phyloP scores from a whole-genome alignment of 352 stramenopile species.

The Pythium folliculosum region DNA sequence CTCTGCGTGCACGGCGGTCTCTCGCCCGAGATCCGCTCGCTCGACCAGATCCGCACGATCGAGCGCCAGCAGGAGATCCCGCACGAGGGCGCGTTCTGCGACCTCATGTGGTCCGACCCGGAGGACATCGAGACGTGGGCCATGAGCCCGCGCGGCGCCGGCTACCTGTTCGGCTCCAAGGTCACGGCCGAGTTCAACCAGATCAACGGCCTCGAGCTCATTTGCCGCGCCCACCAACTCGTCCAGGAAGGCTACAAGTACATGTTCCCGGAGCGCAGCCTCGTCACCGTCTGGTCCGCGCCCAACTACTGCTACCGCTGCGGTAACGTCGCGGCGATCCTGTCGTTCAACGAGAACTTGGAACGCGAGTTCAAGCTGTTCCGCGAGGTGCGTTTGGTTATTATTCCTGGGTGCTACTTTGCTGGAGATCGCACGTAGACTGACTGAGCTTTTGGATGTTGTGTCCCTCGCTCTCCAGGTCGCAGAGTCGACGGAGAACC shows the following conservation, averaged over 20 bases:
- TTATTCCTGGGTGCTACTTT: neutral
- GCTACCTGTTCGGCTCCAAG: constrained; percentile 99
- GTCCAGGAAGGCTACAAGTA: constrained; percentile 91
- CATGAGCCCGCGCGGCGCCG: constrained; percentile 95
- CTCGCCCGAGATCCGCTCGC: constrained; percentile 90
- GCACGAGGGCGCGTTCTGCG: constrained; percentile 99
- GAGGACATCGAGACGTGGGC: constrained; percentile 98
- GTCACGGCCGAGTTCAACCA: constrained; percentile 99
- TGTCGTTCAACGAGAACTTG: constrained; percentile 98
- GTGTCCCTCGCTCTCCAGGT: constrained; percentile 35
- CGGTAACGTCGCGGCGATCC: constrained; percentile 98
- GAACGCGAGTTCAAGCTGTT: constrained; percentile 90
- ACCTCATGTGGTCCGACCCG: constrained; percentile 95
- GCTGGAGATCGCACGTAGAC: no score
- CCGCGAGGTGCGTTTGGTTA: constrained; percentile 56
- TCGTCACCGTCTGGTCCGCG: constrained; percentile 98
- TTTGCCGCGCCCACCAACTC: constrained; percentile 98
- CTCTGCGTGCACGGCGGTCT: constrained; percentile 99
- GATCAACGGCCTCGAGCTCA: constrained; percentile 97
- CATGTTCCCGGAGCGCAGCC: constrained; percentile 95
- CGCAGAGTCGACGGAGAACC: constrained; percentile 79
- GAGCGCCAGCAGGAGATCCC: constrained; percentile 99
- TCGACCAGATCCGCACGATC: constrained; percentile 90
- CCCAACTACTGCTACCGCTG: constrained; percentile 99
- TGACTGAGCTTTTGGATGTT: neutral